phyloP scores from a whole-genome alignment of 495 filamentous ascomycete genomes.

The Oidiodendron maius region DNA sequence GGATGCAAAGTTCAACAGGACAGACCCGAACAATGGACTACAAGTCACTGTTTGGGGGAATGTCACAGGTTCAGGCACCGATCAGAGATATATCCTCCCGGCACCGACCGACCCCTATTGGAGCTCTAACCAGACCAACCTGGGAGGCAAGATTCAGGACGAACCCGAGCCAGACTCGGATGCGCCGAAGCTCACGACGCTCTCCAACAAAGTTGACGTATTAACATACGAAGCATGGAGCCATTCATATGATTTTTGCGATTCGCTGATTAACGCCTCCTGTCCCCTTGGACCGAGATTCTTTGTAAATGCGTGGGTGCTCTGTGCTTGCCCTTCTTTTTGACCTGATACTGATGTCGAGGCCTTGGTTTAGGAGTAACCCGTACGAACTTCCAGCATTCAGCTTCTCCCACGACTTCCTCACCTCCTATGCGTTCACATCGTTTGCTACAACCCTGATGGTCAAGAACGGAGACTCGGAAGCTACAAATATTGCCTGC shows the following conservation, averaged over 20 bases:
- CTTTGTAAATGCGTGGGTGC: slow-evolving; percentile 21
- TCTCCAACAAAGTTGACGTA: slow-evolving; percentile 61
- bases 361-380: slow-evolving; percentile 33
- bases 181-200: slow-evolving; percentile 60
- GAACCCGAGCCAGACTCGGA: slow-evolving; percentile 38
- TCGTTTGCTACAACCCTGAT: slow-evolving; percentile 65
- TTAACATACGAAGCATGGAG: slow-evolving; percentile 66
- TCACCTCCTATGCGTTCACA: slow-evolving; percentile 76
- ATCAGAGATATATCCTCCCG: slow-evolving; percentile 38
- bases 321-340: neutral
- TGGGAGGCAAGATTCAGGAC: slow-evolving; percentile 67
- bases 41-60: slow-evolving; percentile 85
- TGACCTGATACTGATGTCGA: neutral
- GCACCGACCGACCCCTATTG: slow-evolving; percentile 41
- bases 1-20: slow-evolving; percentile 64
- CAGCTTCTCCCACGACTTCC: slow-evolving; percentile 68
- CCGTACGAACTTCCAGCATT: slow-evolving; percentile 59
- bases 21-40: slow-evolving; percentile 56
- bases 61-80: slow-evolving; percentile 57
- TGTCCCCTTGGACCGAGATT: slow-evolving; percentile 79
- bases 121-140: slow-evolving; percentile 30
- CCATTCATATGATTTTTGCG: slow-evolving; percentile 55
- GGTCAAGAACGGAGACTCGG: slow-evolving; percentile 66
- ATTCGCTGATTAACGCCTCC: slow-evolving; percentile 46
- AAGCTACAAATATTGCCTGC: slow-evolving; percentile 63